A percentile compares a stretch with the other conserved stretches of the same genome.
Conservation (phyloP, 2,329 filamentous ascomycete species). For the Venturia aucupariae region DNA sequence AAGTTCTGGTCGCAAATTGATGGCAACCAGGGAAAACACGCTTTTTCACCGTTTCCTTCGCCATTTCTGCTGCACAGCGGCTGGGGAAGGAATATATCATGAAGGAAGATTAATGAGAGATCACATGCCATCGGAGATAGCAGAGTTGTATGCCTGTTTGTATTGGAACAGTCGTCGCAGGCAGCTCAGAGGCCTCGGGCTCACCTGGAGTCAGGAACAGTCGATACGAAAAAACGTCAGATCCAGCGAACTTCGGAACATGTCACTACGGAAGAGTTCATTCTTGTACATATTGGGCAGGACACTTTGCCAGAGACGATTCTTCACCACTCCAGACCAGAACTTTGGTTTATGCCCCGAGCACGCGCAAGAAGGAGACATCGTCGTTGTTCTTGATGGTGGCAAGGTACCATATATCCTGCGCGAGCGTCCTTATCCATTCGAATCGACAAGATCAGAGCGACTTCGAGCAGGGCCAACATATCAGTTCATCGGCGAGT, state of each 20-base stretch:
- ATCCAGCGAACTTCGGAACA: neutral
- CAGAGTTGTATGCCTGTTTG: neutral
- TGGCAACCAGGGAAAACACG: neutral
- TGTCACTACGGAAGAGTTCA: neutral
- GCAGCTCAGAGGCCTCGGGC: neutral
- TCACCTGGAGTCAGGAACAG: neutral
- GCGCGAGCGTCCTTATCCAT: neutral
- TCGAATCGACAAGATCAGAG: neutral
- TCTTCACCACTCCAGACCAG: neutral
- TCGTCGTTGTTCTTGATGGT: neutral
- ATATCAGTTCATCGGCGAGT: neutral
- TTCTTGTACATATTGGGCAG: neutral
- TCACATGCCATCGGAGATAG: neutral
- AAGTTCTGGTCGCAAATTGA: neutral
- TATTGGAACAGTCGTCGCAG: neutral
- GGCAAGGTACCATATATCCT: neutral
- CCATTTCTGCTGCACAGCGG: neutral
- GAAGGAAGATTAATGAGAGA: neutral
- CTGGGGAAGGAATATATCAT: neutral
- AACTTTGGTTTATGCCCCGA: neutral
- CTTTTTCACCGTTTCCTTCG: neutral
- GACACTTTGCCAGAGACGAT: neutral
- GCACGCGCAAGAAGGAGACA: neutral
- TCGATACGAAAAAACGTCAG: neutral
- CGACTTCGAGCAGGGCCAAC: neutral